Evolutionary conservation across 1,139 yeast genomes (phyloP).

Genomic region (Wickerhamomyces sp.): DNA sequence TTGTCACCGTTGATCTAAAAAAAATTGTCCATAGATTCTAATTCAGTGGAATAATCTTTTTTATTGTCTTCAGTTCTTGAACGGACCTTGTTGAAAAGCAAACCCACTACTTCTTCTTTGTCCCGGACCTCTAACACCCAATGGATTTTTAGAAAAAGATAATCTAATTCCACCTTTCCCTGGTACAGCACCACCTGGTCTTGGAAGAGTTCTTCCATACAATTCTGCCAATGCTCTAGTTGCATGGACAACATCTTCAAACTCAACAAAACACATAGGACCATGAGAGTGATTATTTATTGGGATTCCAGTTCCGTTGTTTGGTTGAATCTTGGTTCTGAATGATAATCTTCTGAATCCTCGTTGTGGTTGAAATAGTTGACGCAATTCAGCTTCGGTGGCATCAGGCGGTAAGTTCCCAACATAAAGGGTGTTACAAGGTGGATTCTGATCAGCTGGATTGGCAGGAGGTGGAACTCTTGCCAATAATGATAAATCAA

Average conservation of each 20-base stretch:
- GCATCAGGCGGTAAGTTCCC: constrained; percentile 98
- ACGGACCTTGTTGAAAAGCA: constrained; percentile 13
- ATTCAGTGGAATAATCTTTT: too few species aligned
- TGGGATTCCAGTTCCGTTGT: constrained; percentile 29
- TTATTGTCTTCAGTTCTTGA: constrained; percentile 10
- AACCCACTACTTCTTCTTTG: constrained; percentile 26
- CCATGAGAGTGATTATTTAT: constrained; percentile 68
- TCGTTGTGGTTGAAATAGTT: constrained; percentile 79
- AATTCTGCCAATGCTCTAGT: constrained; percentile 90
- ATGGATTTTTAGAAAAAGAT: constrained; percentile 91
- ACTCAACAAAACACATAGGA: constrained; percentile 99
- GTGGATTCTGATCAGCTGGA: constrained; percentile 99
- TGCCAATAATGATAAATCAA: constrained; percentile 64
- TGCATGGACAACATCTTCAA: constrained; percentile 92
- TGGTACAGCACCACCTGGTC: constrained; percentile 45
- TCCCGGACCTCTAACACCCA: constrained; percentile 78
- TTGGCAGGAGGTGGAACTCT: constrained; percentile 94
- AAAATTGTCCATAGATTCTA: neutral
- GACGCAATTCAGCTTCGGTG: constrained; percentile 86
- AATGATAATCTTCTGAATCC: constrained; percentile 92
- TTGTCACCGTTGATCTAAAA: neutral
- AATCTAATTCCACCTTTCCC: constrained; percentile 93
- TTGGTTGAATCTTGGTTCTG: constrained; percentile 59
- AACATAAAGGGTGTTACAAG: constrained; percentile 93
- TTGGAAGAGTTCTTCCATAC: constrained; percentile 79